Percentiles rank a stretch among this genome's conserved stretches.
Conservation (phyloP, 1,139 yeast genomes). For the Nakaseomyces delphensis region DNA sequence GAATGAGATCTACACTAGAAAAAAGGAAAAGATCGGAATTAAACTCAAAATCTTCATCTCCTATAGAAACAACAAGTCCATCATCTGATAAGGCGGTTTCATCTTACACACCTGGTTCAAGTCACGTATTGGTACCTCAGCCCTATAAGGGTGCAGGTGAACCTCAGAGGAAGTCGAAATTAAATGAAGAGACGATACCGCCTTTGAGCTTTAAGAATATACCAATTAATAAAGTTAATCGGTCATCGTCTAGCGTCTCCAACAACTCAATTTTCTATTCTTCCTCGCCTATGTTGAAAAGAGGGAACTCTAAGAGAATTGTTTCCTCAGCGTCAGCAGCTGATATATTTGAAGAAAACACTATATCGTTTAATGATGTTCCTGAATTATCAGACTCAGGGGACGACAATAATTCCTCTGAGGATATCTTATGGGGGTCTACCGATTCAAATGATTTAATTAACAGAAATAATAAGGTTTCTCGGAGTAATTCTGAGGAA, state of each 20-base stretch:
- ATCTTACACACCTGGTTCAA: conserved; percentile 36
- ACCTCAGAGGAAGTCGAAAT: conserved; percentile 11
- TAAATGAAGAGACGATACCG: conserved; percentile 14
- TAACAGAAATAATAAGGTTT: conserved; percentile 2
- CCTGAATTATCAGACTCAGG: conserved; percentile 47
- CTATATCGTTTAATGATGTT: conserved; percentile 63
- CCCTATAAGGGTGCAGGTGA: conserved; percentile 35
- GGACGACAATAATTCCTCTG: conserved; percentile 26
- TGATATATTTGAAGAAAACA: conserved; percentile 59
- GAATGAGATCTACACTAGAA: conserved; percentile 16
- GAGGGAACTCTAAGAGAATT: conserved; percentile 48
- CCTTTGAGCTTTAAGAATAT: conserved; percentile 9
- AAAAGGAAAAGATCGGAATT: conserved; percentile 13
- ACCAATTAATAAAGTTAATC: conserved; percentile 15
- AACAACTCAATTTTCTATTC: conserved; percentile 18
- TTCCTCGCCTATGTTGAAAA: conserved; percentile 41
- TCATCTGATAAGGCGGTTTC: conserved; percentile 21
- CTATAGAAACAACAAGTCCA: conserved; percentile 12
- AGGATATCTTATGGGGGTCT: conserved; percentile 17
- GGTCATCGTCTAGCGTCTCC: conserved; percentile 26
- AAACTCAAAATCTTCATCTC: conserved; percentile 7
- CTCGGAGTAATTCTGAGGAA: conserved; percentile 13
- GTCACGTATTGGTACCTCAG: conserved; percentile 35
- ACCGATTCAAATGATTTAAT: background rate
- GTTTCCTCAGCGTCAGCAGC: conserved; percentile 32